Conservation (phyloP, 257 asterid genomes). For the Solanum microdontum region DNA sequence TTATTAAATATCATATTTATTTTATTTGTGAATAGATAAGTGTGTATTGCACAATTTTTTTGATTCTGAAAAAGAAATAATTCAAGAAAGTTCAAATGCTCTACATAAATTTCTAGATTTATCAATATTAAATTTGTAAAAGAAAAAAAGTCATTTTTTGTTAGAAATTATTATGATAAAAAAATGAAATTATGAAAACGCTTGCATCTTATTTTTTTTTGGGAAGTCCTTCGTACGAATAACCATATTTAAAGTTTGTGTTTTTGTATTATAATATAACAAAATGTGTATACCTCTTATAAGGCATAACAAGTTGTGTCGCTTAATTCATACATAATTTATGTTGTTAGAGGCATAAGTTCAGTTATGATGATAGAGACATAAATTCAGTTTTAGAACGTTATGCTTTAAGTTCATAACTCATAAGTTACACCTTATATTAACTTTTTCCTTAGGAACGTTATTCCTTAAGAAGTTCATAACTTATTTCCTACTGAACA, state of each 20-base stretch:
- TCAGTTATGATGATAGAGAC: neutral
- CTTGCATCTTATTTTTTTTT: neutral
- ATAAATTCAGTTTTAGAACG: accelerated
- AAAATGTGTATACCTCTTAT: neutral
- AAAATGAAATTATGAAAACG: neutral
- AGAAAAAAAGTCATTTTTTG: neutral
- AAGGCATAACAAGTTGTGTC: neutral
- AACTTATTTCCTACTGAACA: neutral
- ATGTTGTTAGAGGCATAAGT: neutral
- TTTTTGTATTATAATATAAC: neutral
- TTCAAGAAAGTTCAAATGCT: neutral
- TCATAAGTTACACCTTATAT: no score
- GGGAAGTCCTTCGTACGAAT: neutral
- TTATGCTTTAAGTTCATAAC: neutral
- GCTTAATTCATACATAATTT: neutral
- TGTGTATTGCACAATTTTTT: neutral
- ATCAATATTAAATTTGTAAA: neutral
- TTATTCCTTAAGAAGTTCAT: neutral
- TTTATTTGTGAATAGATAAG: neutral
- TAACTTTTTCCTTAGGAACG: neutral
- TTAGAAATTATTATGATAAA: neutral
- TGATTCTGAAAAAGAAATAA: neutral
- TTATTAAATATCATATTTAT: neutral
- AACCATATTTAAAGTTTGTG: neutral
- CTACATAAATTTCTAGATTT: neutral